Evolutionary conservation across 805 yeast species (phyloP).

Genomic region (Zygosaccharomyces bisporus): DNA sequence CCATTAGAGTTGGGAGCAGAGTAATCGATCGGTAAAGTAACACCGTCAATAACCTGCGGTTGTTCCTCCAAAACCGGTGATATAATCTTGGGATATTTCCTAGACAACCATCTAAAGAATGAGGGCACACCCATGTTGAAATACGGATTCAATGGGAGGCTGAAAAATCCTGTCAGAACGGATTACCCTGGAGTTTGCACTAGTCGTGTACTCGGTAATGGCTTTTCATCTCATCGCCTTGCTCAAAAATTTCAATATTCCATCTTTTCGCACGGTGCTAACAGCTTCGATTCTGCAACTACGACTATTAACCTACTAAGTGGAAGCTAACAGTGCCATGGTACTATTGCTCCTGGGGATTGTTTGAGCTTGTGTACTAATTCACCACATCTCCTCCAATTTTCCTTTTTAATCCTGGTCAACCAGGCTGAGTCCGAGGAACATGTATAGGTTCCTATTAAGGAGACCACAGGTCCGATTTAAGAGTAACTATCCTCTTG

Average conservation of each 20-base stretch:
- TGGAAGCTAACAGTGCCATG: neutral
- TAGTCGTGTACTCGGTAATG: no score
- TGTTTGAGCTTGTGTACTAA: neutral
- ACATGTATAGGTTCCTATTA: slow-evolving; percentile 9
- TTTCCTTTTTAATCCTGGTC: neutral
- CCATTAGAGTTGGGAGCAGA: slow-evolving; percentile 87
- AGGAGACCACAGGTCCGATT: slow-evolving; percentile 9
- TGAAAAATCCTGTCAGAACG: neutral
- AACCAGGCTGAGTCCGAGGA: neutral
- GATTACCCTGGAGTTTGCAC: no score
- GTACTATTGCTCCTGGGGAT: neutral
- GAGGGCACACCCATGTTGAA: slow-evolving; percentile 93
- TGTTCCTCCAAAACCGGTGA: slow-evolving; percentile 83
- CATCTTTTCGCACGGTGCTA: slow-evolving; percentile 6
- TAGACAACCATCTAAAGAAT: slow-evolving; percentile 90
- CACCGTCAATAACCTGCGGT: slow-evolving; percentile 54
- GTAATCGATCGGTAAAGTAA: slow-evolving; percentile 61
- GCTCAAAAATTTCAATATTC: slow-evolving; percentile 3
- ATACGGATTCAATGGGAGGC: neutral
- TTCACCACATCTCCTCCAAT: no score
- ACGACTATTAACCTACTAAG: neutral
- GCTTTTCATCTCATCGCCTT: slow-evolving; percentile 5
- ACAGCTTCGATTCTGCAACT: neutral
- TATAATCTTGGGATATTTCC: slow-evolving; percentile 90
- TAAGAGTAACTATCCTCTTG: slow-evolving; percentile 14